Conservation (phyloP, 345 rosid genomes). For the Capsella bursapastoris region DNA sequence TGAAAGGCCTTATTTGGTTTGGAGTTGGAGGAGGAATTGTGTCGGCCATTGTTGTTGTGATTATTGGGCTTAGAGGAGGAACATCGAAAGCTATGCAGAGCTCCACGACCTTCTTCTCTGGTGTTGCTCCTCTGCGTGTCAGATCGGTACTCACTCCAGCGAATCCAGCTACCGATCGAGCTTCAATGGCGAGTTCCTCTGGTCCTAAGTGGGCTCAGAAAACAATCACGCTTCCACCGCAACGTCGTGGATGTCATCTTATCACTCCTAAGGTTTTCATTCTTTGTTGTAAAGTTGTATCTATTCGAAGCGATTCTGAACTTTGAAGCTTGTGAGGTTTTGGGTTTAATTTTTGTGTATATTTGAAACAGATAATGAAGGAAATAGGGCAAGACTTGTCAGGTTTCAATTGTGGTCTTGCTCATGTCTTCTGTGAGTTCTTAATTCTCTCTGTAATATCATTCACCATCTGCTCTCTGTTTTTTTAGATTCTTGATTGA, state of each 20-base stretch:
- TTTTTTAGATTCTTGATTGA: not conserved
- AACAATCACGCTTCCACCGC: constrained; percentile 81
- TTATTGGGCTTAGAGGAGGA: constrained; percentile 44
- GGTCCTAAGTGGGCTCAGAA: constrained; percentile 93
- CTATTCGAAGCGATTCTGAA: not conserved
- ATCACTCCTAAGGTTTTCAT: constrained; percentile 72
- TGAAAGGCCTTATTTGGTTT: constrained; percentile 39
- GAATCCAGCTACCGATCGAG: constrained; percentile 46
- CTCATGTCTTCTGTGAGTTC: constrained; percentile 81
- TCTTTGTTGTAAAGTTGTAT: not conserved
- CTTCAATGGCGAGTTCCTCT: constrained; percentile 57
- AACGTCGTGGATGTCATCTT: constrained; percentile 89
- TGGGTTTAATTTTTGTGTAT: not conserved
- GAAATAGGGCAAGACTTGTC: constrained; percentile 66
- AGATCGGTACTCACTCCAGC: constrained; percentile 51
- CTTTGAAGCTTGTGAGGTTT: not conserved
- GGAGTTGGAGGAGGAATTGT: constrained; percentile 7
- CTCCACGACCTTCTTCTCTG: constrained; percentile 45
- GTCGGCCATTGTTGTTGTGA: constrained; percentile 37
- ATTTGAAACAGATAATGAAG: constrained; percentile 65
- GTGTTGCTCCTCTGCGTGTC: constrained; percentile 38
- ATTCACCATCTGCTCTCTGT: constrained; percentile 5
- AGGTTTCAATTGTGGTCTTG: constrained; percentile 88
- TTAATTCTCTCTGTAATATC: not conserved
- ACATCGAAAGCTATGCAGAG: constrained; percentile 43